Evolutionary conservation across 2,329 filamentous ascomycete species (phyloP).

Genomic region (Aspergillus sp.): DNA sequence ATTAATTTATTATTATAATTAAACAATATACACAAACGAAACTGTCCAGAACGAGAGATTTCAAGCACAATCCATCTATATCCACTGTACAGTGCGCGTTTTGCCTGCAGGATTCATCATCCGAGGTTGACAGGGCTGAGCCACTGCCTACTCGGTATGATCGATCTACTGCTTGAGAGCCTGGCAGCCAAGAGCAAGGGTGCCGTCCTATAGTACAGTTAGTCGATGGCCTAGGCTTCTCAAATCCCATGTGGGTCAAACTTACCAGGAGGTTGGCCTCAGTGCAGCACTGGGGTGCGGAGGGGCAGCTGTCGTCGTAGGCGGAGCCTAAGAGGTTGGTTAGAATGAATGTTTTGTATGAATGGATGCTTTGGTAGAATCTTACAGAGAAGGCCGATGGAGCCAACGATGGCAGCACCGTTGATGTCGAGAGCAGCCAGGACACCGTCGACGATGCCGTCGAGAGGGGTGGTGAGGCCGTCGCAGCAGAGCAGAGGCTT

Average conservation of each 20-base stretch:
- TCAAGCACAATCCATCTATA: too few relatives aligned
- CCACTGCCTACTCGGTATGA: too few relatives aligned
- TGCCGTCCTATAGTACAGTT: constrained; percentile 13
- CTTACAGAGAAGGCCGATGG: constrained; percentile 24
- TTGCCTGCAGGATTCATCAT: too few relatives aligned
- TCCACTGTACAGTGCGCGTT: too few relatives aligned
- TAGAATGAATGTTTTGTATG: not conserved
- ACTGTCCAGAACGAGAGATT: too few relatives aligned
- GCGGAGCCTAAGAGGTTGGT: constrained; percentile 15
- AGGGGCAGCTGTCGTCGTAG: constrained; percentile 15
- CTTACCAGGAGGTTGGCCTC: constrained; percentile 25
- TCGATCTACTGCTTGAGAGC: constrained; percentile 3
- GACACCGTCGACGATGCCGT: constrained; percentile 21
- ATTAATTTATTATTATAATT: too few relatives aligned
- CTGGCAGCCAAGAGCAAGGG: constrained; percentile 20
- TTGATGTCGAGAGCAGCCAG: constrained; percentile 17
- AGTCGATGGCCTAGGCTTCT: not conserved
- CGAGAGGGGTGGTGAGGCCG: constrained; percentile 22
- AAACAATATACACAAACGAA: too few relatives aligned
- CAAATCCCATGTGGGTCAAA: not conserved
- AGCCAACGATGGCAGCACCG: constrained; percentile 19
- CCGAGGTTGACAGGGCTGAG: too few relatives aligned
- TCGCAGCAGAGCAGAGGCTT: constrained; percentile 22
- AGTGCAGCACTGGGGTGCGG: constrained; percentile 24
- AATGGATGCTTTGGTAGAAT: not conserved